Evolutionary conservation across 176 grass and related monocot species (phyloP).

Genomic region (Bolboschoenus planiculmis): DNA sequence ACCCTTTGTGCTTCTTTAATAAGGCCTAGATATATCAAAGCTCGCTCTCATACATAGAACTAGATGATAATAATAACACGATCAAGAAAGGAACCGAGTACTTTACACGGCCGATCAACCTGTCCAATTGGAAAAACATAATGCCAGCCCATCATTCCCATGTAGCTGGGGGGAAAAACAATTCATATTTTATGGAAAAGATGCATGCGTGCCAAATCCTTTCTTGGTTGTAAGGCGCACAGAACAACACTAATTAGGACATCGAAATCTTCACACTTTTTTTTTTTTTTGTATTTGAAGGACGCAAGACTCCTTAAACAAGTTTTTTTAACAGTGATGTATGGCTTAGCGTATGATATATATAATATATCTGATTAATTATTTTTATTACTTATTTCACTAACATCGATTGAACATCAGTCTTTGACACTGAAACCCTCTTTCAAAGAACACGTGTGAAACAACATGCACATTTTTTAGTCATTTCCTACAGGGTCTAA

Average conservation of each 20-base stretch:
- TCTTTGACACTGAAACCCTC: too few relatives aligned
- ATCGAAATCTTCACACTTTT: background rate
- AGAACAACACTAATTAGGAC: background rate
- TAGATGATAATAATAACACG: too few relatives aligned
- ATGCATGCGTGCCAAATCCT: background rate
- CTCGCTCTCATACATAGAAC: too few relatives aligned
- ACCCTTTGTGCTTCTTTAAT: too few relatives aligned
- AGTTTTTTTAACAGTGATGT: background rate
- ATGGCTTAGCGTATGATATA: background rate
- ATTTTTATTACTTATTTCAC: too few relatives aligned
- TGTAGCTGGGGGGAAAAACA: background rate
- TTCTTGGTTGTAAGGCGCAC: background rate
- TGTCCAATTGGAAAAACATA: background rate
- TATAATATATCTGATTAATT: too few relatives aligned
- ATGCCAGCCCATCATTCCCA: background rate
- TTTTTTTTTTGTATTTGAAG: background rate
- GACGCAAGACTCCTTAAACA: background rate
- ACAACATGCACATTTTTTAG: background rate
- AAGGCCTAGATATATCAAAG: too few relatives aligned
- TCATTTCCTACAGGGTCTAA: background rate
- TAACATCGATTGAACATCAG: too few relatives aligned
- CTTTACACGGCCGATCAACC: background rate
- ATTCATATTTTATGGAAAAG: background rate
- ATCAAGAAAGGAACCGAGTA: background rate
- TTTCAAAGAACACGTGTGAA: background rate